Percentiles rank a stretch among this genome's conserved stretches.
Evolutionary conservation across 179 eudicot species (phyloP).

Genomic region (Camellia oleifera): DNA sequence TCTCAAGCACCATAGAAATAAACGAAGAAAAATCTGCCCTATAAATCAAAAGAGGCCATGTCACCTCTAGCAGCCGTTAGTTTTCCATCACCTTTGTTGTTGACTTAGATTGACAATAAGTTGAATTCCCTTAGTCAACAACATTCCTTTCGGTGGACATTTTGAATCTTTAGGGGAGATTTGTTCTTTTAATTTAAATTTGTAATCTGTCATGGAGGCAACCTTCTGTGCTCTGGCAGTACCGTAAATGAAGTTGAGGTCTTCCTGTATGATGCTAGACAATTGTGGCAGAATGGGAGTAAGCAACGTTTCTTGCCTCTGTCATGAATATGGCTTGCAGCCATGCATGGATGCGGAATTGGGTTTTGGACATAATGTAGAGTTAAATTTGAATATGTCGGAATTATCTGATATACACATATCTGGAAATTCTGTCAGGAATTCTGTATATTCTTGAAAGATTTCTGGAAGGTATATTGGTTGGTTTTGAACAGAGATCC

Average conservation of each 20-base stretch:
- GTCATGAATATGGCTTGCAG: neutral
- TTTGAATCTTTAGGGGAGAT: neutral
- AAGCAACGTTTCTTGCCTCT: neutral
- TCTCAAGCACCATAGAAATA: neutral
- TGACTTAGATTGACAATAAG: neutral
- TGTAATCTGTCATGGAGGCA: neutral
- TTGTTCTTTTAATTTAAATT: neutral
- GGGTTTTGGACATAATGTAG: neutral
- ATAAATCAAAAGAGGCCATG: neutral
- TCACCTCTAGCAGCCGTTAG: neutral
- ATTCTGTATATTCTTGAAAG: neutral
- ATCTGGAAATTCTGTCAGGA: neutral
- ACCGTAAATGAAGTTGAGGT: neutral
- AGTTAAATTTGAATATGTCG: neutral
- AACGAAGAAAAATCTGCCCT: neutral
- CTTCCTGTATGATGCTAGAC: neutral
- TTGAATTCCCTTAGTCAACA: neutral
- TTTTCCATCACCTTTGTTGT: neutral
- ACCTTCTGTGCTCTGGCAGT: neutral
- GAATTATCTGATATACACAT: neutral
- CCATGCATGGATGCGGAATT: neutral
- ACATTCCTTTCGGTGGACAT: neutral
- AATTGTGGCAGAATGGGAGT: neutral
- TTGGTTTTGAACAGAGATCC: conserved; percentile 2
- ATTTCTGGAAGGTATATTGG: neutral